phyloP scores from a whole-genome alignment of 805 yeast genomes.

The Priceomyces melissophilus region DNA sequence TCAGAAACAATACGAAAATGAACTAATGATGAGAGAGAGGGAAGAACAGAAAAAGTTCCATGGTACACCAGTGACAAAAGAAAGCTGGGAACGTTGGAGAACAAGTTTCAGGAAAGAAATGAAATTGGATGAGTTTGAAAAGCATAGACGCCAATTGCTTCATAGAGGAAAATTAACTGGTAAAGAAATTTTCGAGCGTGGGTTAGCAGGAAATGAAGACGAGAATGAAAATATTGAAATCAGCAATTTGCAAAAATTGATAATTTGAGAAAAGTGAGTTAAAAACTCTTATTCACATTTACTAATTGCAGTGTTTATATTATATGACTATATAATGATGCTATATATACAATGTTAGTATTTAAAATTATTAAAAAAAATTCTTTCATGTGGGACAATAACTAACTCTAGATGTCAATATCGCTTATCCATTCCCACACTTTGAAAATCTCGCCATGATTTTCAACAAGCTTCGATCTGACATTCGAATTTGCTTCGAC shows the following conservation, averaged over 20 bases:
- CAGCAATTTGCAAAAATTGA: conserved; percentile 2
- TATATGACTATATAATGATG: too few species aligned
- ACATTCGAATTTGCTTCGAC: conserved; percentile 70
- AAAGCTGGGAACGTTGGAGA: conserved; percentile 75
- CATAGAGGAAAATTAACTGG: conserved; percentile 84
- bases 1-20: conserved; percentile 58
- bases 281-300: too few species aligned
- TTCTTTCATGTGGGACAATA: background rate
- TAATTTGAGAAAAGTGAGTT: background rate
- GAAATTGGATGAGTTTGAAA: conserved; percentile 60
- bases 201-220: conserved; percentile 72
- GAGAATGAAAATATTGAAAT: conserved; percentile 23
- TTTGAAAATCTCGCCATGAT: conserved; percentile 82
- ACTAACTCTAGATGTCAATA: conserved; percentile 7
- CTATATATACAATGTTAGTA: too few species aligned
- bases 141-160: conserved; percentile 48
- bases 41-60: conserved; percentile 86
- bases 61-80: conserved; percentile 86
- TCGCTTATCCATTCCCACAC: conserved; percentile 81
- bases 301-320: too few species aligned
- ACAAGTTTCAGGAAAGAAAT: conserved; percentile 63
- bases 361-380: too few species aligned
- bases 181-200: conserved; percentile 83
- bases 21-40: conserved; percentile 60
- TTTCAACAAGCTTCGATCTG: conserved; percentile 58